Base-by-base conservation (phyloP, 2,329 filamentous ascomycete genomes). In the Ambrosiella beaveri region DNA sequence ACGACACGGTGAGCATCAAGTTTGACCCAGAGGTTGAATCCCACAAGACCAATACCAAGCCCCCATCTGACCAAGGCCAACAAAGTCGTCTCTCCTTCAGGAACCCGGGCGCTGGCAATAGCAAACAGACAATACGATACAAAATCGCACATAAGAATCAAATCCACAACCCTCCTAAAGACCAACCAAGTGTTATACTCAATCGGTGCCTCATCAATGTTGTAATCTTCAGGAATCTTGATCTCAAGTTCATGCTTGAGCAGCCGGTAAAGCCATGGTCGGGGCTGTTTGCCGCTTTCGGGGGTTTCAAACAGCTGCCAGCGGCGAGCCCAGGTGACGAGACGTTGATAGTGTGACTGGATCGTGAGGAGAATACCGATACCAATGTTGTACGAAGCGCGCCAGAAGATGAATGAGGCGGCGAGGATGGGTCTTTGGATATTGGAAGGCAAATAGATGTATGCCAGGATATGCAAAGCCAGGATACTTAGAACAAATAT, bases 151-250 rank as follows among this genome's bases (percentile, higher is more conserved):
- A 98, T 95, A 67, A 98, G 76, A 68, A 97, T 96, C 69, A 98
- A 74, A 73, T 98, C 93, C 67, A 97, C 93, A 38, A 97, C 80
- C 65, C 93, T 84, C 64, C 93, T 85, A 74, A 98, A 98, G 64
- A 96, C 81, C 59, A 98, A 79, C 93, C 93, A 98, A 47, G 93
- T 95, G 73, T 98, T 98, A 79, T 97, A 98, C 77, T 98, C 93
- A 69, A 97, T 76, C 13, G 93, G 93, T 0, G 91, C 91, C 64
- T 86, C 80, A 65, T 95, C 90, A 67, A 98, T 95, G 63, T 84
- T 82, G 74, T 97, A 98, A 73, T 98, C 89, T 66, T 86, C 79
- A 2, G 87, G 85, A 62, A 98, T 95, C 73, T 98, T 97, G 65
- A 88, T 85, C 72, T 97, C 90, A 69, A 96, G 78, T 71, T 98